Percentiles rank a stretch among this genome's conserved stretches.
Evolutionary conservation across 371 early-diverging fungal species (phyloP).

Genomic region (Basidiobolus heterosporus): DNA sequence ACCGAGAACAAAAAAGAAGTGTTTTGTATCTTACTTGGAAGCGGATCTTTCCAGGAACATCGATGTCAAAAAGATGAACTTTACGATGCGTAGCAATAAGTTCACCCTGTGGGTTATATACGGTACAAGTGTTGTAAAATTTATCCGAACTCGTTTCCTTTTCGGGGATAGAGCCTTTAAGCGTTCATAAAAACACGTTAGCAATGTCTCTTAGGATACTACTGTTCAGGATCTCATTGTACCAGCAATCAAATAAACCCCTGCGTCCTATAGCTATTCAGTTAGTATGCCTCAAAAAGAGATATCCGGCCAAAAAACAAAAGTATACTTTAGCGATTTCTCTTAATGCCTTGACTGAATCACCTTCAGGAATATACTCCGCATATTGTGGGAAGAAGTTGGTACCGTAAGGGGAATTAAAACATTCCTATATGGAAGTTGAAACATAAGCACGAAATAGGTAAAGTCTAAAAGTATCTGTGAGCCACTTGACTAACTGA

Average conservation of each 20-base stretch:
- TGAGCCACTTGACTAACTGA: no score
- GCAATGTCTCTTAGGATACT: background rate
- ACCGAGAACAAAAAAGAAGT: background rate
- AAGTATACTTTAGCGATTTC: slow-evolving; percentile 51
- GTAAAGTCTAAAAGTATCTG: no score
- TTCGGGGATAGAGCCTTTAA: slow-evolving; percentile 82
- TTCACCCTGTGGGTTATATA: slow-evolving; percentile 61
- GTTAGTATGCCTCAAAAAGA: no score
- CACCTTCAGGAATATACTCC: slow-evolving; percentile 35
- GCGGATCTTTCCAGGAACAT: slow-evolving; percentile 76
- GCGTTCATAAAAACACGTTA: slow-evolving; percentile 13
- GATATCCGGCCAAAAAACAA: no score
- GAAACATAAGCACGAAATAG: no score
- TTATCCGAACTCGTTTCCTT: slow-evolving; percentile 25
- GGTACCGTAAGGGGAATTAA: slow-evolving; percentile 91
- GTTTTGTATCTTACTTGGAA: slow-evolving; percentile 35
- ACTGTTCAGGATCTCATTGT: background rate
- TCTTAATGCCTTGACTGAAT: slow-evolving; percentile 44
- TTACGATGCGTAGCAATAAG: slow-evolving; percentile 51
- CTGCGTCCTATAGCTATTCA: slow-evolving; percentile 33
- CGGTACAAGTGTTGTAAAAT: slow-evolving; percentile 80
- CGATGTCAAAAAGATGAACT: slow-evolving; percentile 92
- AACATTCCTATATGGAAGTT: slow-evolving; percentile 50
- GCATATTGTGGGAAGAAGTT: slow-evolving; percentile 68
- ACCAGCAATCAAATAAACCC: slow-evolving; percentile 57